phyloP scores from a whole-genome alignment of 371 early-diverging fungal genomes.

The Choanephora cucurbitarum region DNA sequence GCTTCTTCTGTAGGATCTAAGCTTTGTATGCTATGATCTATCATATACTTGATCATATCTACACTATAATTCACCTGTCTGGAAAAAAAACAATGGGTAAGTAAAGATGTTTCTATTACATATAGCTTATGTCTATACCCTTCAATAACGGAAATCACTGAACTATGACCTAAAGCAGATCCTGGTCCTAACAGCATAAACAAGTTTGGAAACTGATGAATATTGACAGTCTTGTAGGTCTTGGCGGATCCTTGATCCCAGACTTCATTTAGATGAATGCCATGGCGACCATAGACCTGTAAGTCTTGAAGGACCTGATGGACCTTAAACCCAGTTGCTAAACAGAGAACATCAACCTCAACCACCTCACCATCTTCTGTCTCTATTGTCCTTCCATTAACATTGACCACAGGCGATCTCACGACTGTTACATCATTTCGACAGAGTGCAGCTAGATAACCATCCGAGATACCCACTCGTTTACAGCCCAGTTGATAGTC shows the following conservation, averaged over 20 bases:
- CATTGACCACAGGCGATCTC: constrained; percentile 33
- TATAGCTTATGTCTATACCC: too few species aligned
- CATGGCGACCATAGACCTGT: constrained; percentile 26
- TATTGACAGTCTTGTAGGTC: constrained; percentile 31
- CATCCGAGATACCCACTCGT: constrained; percentile 53
- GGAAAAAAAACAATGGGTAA: too few species aligned
- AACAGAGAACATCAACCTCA: constrained; percentile 55
- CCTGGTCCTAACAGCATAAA: constrained; percentile 49
- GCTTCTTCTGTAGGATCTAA: constrained; percentile 20
- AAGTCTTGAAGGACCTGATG: constrained; percentile 36
- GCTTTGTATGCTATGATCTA: constrained; percentile 14
- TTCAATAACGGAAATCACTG: constrained; percentile 40
- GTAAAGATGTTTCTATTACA: too few species aligned
- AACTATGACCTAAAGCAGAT: constrained; percentile 37
- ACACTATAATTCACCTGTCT: constrained; percentile 27
- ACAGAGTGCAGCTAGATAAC: constrained; percentile 51
- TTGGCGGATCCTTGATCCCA: constrained; percentile 21
- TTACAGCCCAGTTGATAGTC: constrained; percentile 58
- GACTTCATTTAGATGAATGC: constrained; percentile 13
- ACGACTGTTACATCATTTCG: constrained; percentile 49
- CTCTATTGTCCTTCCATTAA: constrained; percentile 45
- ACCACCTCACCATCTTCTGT: constrained; percentile 38
- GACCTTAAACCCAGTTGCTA: constrained; percentile 69
- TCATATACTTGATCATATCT: constrained; percentile 17
- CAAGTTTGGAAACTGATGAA: constrained; percentile 43